Evolutionary conservation across 2,329 filamentous ascomycete species (phyloP).

Genomic region (Penicillium capsulatum): DNA sequence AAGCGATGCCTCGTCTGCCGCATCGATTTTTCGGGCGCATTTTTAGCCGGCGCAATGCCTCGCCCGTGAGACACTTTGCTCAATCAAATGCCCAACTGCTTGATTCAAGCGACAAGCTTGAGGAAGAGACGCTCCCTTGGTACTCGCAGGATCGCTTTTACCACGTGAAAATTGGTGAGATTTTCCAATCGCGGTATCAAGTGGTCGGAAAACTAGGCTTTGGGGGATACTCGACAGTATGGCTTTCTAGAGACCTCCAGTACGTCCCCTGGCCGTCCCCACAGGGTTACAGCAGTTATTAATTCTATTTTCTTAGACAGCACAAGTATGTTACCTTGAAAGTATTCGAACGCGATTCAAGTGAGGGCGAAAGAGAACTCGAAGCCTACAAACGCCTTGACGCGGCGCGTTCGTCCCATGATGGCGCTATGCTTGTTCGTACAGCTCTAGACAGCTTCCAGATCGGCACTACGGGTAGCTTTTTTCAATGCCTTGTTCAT

Average conservation of each 20-base stretch:
- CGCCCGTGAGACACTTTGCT: constrained; percentile 2
- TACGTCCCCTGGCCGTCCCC: background rate
- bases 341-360: constrained; percentile 12
- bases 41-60: constrained; percentile 1
- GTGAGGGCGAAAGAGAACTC: constrained; percentile 11
- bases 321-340: constrained; percentile 13
- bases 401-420: constrained; percentile 13
- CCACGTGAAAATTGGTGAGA: constrained; percentile 13
- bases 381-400: constrained; percentile 19
- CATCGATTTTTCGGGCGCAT: background rate
- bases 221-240: constrained; percentile 12
- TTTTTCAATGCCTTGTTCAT: constrained; percentile 20
- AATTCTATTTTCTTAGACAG: constrained; percentile 4
- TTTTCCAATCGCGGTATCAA: constrained; percentile 14
- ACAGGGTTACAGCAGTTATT: constrained; percentile 1
- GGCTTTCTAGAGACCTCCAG: constrained; percentile 15
- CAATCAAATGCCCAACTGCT: background rate
- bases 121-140: constrained; percentile 13
- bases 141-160: constrained; percentile 12
- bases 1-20: constrained; percentile 4
- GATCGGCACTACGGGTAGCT: constrained; percentile 9
- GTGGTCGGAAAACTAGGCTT: constrained; percentile 14
- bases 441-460: constrained; percentile 20
- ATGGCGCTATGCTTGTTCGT: constrained; percentile 17
- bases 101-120: constrained; percentile 8